These are phyloP conservation scores for Psilocybe cyanescens DNA, from an alignment of 768 basidiomycete genomes.

Conservation along the genomic window DNA sequence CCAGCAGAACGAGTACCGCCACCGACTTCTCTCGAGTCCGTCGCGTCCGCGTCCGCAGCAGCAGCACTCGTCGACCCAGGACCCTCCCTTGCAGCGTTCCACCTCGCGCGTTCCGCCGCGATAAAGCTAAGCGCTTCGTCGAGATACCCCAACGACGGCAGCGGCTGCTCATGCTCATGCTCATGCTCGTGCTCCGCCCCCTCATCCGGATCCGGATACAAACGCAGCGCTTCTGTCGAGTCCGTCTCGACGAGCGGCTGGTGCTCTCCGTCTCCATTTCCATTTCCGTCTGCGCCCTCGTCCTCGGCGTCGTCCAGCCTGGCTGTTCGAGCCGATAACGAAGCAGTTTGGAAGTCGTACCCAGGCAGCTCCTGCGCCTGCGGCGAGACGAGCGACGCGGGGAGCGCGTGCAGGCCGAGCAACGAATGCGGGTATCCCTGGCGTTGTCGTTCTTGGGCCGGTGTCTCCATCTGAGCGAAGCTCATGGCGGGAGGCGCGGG, in stretches of 20 bases:
- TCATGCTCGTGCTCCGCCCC: not conserved
- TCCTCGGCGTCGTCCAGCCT: no score
- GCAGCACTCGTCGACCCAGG: constrained; percentile 13
- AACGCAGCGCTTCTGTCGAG: not conserved
- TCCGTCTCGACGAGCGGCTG: not conserved
- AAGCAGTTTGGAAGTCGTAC: not conserved
- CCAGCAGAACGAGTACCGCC: constrained; percentile 9
- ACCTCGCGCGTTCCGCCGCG: constrained; percentile 67
- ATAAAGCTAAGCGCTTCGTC: constrained; percentile 78
- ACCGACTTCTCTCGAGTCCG: constrained; percentile 9
- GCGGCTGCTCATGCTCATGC: not conserved
- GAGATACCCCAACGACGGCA: constrained; percentile 74
- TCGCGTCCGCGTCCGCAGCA: not conserved
- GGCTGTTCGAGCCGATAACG: not conserved
- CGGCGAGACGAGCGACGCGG: constrained; percentile 17
- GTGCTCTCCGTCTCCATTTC: not conserved
- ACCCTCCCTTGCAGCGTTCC: constrained; percentile 49
- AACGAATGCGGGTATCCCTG: constrained; percentile 26
- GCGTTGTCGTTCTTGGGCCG: not conserved
- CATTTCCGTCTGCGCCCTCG: not conserved
- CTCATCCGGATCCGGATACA: not conserved
- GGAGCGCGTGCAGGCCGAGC: constrained; percentile 22
- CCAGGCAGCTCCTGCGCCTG: constrained; percentile 15
- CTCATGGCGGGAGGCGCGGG: no score
- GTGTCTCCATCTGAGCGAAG: no score